Evolutionary conservation across 1,139 yeast species (phyloP).

Genomic region (Blastobotrys elegans): DNA sequence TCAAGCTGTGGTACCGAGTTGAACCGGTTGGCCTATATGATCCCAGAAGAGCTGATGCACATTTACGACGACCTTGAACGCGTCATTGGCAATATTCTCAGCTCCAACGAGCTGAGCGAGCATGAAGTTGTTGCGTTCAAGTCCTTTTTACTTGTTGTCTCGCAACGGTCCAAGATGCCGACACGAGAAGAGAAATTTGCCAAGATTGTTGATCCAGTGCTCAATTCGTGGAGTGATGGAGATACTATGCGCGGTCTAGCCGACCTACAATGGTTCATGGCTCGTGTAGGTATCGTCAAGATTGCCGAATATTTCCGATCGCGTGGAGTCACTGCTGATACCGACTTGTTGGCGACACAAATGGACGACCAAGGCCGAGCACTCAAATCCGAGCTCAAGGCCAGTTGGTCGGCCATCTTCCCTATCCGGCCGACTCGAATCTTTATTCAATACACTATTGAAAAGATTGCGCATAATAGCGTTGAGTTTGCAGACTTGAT

Average conservation of each 20-base stretch:
- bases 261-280: slow-evolving; percentile 97
- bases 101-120: slow-evolving; percentile 67
- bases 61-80: slow-evolving; percentile 77
- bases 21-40: slow-evolving; percentile 84
- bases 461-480: slow-evolving; percentile 73
- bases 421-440: slow-evolving; percentile 95
- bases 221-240: slow-evolving; percentile 89
- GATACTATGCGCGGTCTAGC: slow-evolving; percentile 82
- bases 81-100: slow-evolving; percentile 68
- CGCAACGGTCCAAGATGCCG: slow-evolving; percentile 74
- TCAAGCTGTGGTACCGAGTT: slow-evolving; percentile 93
- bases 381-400: slow-evolving; percentile 71
- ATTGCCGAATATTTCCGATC: slow-evolving; percentile 86
- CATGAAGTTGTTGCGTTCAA: slow-evolving; percentile 94
- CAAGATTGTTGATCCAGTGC: slow-evolving; percentile 86
- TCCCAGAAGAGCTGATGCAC: slow-evolving; percentile 83
- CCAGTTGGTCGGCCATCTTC: slow-evolving; percentile 89
- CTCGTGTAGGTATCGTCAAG: slow-evolving; percentile 86
- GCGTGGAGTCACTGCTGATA: slow-evolving; percentile 71
- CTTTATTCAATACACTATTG: slow-evolving; percentile 91
- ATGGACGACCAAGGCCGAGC: slow-evolving; percentile 90
- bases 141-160: slow-evolving; percentile 84
- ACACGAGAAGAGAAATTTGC: slow-evolving; percentile 72
- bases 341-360: slow-evolving; percentile 67
- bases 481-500: slow-evolving; percentile 70